Evolutionary conservation across 2,329 filamentous ascomycete genomes (phyloP), one percentile per base, ranked within the genome.

Genomic region (Aurifilum marmelostoma): DNA sequence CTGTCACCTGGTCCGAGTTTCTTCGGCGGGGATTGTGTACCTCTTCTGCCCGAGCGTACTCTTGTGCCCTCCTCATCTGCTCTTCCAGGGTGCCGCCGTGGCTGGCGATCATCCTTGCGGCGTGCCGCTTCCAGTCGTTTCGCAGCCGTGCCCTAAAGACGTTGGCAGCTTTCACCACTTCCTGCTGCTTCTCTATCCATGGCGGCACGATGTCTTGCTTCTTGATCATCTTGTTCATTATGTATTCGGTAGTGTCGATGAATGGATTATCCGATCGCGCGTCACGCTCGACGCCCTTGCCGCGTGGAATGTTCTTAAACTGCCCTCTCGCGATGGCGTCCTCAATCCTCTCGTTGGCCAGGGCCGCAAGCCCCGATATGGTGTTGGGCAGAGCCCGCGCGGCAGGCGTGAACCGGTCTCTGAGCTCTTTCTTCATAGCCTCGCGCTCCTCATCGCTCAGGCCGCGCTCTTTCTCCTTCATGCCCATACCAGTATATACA

Each of bases 121-220:
- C 93, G 79, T 97, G 92, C 47, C 94, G 86, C 76, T 88, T 89
- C 95, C 95, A 98, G 74, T 97, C 93, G 54, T 85, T 88, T 47
- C 94, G 84, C 71, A 98, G 76, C n/a, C 93, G 83, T 2, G 83
- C 81, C 2, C 96, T 87, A 76, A 99, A 97, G 1, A 85, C 84
- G 16, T 84, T 85, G 0, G 90, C 86, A 0, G 92, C 87, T 70
- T 88, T 89, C 14, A 89, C 85, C 7, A 98, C 82, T 75, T 97
- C 94, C 77, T 98, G 95, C 78, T 99, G 96, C 80, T 97, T 98
- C 80, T 99, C 96, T 70, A 99, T 98, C 96, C 96, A 99, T 0
- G 95, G 95, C 0, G 96, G 96, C 0, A 97, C 93, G 70, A 98
- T 92, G 27, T 97, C 94, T 79, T 99, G 96, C 69, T 92, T 91